Base-by-base conservation (phyloP, 1,284 basidiomycete genomes). In the Irpex lacteus region DNA sequence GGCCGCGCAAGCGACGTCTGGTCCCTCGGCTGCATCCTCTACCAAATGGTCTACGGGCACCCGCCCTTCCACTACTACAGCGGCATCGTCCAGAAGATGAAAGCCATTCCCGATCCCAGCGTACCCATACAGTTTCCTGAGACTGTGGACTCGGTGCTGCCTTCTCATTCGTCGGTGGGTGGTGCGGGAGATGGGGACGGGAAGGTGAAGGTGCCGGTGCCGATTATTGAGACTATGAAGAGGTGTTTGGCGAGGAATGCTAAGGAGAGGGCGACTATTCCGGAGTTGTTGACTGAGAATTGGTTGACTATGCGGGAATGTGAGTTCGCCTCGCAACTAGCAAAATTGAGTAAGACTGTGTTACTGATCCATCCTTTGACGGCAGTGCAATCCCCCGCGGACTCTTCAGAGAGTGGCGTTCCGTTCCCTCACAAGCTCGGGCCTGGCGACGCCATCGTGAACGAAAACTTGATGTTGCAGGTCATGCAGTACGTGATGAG, bases 11-110 rank as follows among this genome's bases (percentile, higher is more conserved):
- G 90, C 62, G 97, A 99, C 74, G 94, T 99, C 38, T 99, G 97
- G 97, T 97, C 96, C 2, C 81, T 99, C 1, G 97, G 97, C 0
- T 98, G 96, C 75, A 99, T 99, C 70, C 83, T 99, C 32, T 98
- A 98, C 78, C 97, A 91, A 75, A 98, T 99, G 96, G 87, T 98
- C 11, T 99, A 98, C 73, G 95, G 96, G 8, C 86, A 88, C 19
- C 92, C 96, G 0, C 97, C 98, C 1, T 99, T 99, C 81, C 90
- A 95, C 52, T 87, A 91, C 68, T 84, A 97, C 44, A 26, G 9
- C 21, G 84, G 86, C 0, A 85, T 95, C 44, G 89, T 90, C 63
- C 91, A 92, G 70, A 96, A 96, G 79, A 91, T 96, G 86, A 90
- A 90, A 68, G 90, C 90, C 5, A 97, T 97, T 66, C 91, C 93